These are phyloP conservation scores for Penicillium egyptiacum DNA, from an alignment of 495 filamentous ascomycete genomes.

Conservation along the genomic window DNA sequence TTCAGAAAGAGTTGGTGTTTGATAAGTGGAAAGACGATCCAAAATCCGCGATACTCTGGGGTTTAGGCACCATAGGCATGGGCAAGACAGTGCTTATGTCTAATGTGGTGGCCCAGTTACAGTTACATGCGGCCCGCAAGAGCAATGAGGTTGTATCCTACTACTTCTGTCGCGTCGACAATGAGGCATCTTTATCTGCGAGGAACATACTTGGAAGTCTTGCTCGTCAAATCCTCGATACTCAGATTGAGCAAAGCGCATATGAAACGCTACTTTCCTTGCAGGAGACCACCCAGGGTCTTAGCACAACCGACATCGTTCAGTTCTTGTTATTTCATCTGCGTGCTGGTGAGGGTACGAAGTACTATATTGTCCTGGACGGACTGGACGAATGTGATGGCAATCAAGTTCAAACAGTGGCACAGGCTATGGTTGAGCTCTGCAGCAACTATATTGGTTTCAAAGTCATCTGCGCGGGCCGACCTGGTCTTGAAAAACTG, in stretches of 20 bases:
- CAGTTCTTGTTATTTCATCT: not conserved
- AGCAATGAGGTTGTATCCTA: constrained; percentile 16
- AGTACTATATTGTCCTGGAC: constrained; percentile 3
- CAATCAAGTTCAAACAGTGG: not conserved
- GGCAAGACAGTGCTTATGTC: constrained; percentile 31
- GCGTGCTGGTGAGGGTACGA: too few relatives aligned
- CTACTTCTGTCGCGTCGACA: constrained; percentile 23
- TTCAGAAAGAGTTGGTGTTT: constrained; percentile 8
- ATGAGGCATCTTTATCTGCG: constrained; percentile 19
- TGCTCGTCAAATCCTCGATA: constrained; percentile 21
- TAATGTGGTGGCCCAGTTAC: constrained; percentile 22
- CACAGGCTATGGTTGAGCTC: constrained; percentile 5
- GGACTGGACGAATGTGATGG: constrained; percentile 4
- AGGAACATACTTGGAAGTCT: constrained; percentile 23
- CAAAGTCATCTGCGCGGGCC: constrained; percentile 14
- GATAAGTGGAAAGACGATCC: not conserved
- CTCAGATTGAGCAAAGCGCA: constrained; percentile 5
- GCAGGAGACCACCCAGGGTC: not conserved
- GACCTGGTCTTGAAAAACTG: constrained; percentile 14
- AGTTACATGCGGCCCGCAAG: not conserved
- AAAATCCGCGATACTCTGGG: constrained; percentile 23
- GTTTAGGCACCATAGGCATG: constrained; percentile 30
- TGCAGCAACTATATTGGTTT: not conserved
- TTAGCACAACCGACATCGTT: constrained; percentile 3
- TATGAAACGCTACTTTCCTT: not conserved